Percentiles rank a stretch among this genome's conserved stretches.
These are phyloP conservation scores for Marasmius tenuissimus DNA, from an alignment of 1,284 basidiomycete genomes.

Conservation along the genomic window DNA sequence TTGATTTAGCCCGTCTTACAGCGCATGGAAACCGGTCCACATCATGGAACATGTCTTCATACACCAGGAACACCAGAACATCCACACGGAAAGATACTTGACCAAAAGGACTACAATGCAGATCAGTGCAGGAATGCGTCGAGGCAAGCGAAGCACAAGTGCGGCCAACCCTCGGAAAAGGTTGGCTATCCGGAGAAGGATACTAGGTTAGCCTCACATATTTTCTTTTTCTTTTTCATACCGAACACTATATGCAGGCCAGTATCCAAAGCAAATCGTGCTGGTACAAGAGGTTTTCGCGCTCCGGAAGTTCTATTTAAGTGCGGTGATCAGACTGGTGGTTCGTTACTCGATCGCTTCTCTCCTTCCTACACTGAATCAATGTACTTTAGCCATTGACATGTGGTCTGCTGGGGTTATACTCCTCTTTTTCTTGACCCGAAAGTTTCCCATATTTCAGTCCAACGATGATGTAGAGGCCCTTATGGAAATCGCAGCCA, in stretches of 20 bases:
- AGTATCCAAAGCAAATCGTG: conserved; percentile 91
- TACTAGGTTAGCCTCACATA: conserved; percentile 41
- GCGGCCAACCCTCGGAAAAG: conserved; percentile 54
- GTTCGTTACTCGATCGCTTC: conserved; percentile 43
- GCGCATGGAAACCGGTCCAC: conserved; percentile 56
- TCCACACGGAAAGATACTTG: conserved; percentile 64
- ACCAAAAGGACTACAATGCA: conserved; percentile 38
- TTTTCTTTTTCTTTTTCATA: background rate
- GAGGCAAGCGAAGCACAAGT: conserved; percentile 64
- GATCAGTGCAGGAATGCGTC: conserved; percentile 50
- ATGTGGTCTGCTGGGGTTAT: conserved; percentile 96
- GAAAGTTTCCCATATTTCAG: conserved; percentile 95
- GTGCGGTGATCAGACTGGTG: conserved; percentile 91
- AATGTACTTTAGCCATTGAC: conserved; percentile 73
- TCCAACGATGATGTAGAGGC: conserved; percentile 95
- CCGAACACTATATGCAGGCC: conserved; percentile 49
- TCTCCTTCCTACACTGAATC: conserved; percentile 1
- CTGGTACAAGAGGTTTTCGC: conserved; percentile 95
- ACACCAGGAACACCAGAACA: conserved; percentile 55
- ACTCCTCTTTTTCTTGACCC: conserved; percentile 87
- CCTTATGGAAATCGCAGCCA: conserved; percentile 89
- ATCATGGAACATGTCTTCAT: conserved; percentile 70
- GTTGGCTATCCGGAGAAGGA: conserved; percentile 78
- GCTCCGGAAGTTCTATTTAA: conserved; percentile 97
- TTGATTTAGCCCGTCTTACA: conserved; percentile 22